Percentiles rank a stretch among this genome's conserved stretches.
Conservation (phyloP, 2,329 filamentous ascomycete species). For the Phoma sp. region DNA sequence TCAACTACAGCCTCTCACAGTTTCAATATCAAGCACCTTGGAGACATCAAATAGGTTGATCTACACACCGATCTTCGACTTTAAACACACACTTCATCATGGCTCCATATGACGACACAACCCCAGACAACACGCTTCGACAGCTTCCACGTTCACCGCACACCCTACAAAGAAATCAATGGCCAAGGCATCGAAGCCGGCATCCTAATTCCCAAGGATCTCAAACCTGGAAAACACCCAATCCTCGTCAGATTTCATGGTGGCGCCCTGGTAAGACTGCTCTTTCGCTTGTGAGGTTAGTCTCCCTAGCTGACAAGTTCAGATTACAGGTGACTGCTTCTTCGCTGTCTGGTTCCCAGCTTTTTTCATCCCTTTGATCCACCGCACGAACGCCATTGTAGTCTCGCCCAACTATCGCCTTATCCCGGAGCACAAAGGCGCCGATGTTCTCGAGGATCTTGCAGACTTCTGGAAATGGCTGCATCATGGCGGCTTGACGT, state of each 20-base stretch:
- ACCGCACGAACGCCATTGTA: slow-evolving; percentile 53
- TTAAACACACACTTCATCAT: not conserved
- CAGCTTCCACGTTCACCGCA: slow-evolving; percentile 50
- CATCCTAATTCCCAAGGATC: slow-evolving; percentile 51
- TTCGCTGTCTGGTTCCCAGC: slow-evolving; percentile 40
- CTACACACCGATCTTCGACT: not conserved
- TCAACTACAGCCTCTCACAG: not conserved
- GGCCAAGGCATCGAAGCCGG: slow-evolving; percentile 48
- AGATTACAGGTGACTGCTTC: slow-evolving; percentile 34
- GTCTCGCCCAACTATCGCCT: slow-evolving; percentile 61
- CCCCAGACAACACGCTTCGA: slow-evolving; percentile 41
- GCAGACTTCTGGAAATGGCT: slow-evolving; percentile 60
- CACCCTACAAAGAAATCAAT: slow-evolving; percentile 52
- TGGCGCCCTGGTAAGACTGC: slow-evolving; percentile 50
- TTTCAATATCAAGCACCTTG: not conserved
- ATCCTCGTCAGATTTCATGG: slow-evolving; percentile 56
- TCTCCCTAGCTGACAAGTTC: not conserved
- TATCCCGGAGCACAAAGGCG: slow-evolving; percentile 57
- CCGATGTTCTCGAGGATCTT: slow-evolving; percentile 58
- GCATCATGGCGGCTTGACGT: slow-evolving; percentile 10
- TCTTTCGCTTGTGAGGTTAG: not conserved
- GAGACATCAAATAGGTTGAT: not conserved
- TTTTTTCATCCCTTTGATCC: slow-evolving; percentile 50
- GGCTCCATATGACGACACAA: slow-evolving; percentile 29
- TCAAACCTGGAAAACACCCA: slow-evolving; percentile 47